These are phyloP conservation scores for Kockiozyma suomiensis DNA, from an alignment of 805 yeast species.

Conservation along the genomic window DNA sequence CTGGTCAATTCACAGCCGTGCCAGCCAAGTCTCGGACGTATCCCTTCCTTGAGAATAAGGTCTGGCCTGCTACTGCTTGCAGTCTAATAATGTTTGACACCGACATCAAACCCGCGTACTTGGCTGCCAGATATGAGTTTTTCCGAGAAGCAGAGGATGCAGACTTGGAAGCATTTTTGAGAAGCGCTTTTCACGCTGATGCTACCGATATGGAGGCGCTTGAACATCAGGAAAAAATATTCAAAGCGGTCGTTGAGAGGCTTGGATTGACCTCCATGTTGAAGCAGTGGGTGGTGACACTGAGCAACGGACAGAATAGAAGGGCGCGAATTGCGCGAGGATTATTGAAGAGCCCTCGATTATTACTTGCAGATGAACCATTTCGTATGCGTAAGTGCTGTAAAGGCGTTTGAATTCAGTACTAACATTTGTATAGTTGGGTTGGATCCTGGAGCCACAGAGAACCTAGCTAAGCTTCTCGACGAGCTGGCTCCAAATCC, in stretches of 20 bases:
- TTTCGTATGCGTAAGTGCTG: conserved; percentile 46
- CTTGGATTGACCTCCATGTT: conserved; percentile 61
- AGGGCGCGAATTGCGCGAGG: conserved; percentile 85
- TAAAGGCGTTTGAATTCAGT: background rate
- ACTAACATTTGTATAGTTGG: conserved; percentile 52
- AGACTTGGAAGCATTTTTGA: conserved; percentile 60
- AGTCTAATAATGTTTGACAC: conserved; percentile 53
- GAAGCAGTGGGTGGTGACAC: conserved; percentile 74
- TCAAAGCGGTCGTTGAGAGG: conserved; percentile 50
- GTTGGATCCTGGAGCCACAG: conserved; percentile 73
- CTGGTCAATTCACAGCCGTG: conserved; percentile 55
- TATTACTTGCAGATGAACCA: conserved; percentile 85
- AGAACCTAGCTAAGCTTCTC: conserved; percentile 60
- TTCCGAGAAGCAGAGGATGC: conserved; percentile 83
- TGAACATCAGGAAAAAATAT: conserved; percentile 25
- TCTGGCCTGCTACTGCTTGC: conserved; percentile 52
- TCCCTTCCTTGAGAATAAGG: conserved; percentile 52
- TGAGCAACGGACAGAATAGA: conserved; percentile 92
- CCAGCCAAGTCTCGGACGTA: conserved; percentile 60
- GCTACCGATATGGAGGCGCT: conserved; percentile 44
- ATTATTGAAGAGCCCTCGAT: conserved; percentile 61
- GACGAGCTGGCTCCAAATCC: conserved; percentile 50
- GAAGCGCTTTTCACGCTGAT: conserved; percentile 51
- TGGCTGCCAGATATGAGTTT: conserved; percentile 87
- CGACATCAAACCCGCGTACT: conserved; percentile 56